Conservation (phyloP, 2,329 filamentous ascomycete species). For the Calonectria henricotiae region DNA sequence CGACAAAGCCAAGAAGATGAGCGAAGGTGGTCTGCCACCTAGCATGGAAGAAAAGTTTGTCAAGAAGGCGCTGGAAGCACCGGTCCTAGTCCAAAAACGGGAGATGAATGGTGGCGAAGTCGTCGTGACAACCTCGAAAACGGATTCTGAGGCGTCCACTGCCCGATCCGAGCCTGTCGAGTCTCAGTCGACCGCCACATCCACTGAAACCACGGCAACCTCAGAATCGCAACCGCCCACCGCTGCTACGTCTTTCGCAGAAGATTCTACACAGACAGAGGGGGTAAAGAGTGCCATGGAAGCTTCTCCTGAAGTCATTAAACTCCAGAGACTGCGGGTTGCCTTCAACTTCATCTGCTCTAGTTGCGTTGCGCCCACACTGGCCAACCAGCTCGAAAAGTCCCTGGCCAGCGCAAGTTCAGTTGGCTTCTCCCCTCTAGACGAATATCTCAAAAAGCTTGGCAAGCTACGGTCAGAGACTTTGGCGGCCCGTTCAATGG, state of each 20-base stretch:
- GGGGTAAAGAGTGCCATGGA: constrained; percentile 62
- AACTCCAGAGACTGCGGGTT: constrained; percentile 76
- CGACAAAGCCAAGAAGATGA: constrained; percentile 81
- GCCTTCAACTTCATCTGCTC: constrained; percentile 77
- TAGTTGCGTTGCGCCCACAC: constrained; percentile 70
- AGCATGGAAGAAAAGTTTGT: constrained; percentile 93
- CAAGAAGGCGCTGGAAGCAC: constrained; percentile 81
- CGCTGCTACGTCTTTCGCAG: constrained; percentile 63
- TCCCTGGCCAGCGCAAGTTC: constrained; percentile 57
- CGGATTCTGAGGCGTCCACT: constrained; percentile 46
- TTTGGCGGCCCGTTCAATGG: constrained; percentile 76
- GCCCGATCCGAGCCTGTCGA: constrained; percentile 55
- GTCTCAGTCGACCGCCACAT: constrained; percentile 62
- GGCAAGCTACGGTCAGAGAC: constrained; percentile 81
- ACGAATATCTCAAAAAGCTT: constrained; percentile 79
- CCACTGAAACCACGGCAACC: constrained; percentile 57
- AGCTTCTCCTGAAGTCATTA: constrained; percentile 66
- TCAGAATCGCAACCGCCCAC: constrained; percentile 63
- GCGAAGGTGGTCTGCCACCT: constrained; percentile 76
- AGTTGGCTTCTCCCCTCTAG: constrained; percentile 80
- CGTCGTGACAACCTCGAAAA: constrained; percentile 31
- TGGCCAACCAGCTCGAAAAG: constrained; percentile 63
- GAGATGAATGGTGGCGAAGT: constrained; percentile 61
- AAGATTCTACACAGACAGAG: constrained; percentile 55
- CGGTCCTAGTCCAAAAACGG: constrained; percentile 79